Evolutionary conservation across 2,329 filamentous ascomycete species (phyloP).

Genomic region (Ophiostoma populinum): DNA sequence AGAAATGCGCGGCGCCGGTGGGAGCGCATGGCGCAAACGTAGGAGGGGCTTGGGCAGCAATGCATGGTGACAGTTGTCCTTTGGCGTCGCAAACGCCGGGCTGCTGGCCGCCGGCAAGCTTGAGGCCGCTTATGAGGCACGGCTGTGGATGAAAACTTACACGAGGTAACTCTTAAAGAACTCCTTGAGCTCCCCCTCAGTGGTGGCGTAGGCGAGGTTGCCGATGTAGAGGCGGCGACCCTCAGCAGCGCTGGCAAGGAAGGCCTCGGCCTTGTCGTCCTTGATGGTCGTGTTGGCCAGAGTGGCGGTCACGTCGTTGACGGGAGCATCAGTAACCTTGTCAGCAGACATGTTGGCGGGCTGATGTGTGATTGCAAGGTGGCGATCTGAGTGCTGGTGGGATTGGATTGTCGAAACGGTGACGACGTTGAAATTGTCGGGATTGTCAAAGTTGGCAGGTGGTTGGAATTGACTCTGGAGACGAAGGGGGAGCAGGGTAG

Average conservation of each 20-base stretch:
- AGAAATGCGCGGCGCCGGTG: too few species aligned
- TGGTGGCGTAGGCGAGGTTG: constrained; percentile 99
- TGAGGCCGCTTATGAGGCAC: too few species aligned
- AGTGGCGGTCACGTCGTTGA: constrained; percentile 62
- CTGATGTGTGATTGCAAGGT: too few species aligned
- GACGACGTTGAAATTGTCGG: constrained; percentile 26
- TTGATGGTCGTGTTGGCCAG: constrained; percentile 57
- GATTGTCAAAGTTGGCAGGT: constrained; percentile 12
- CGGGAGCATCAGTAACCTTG: constrained; percentile 38
- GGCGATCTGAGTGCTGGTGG: constrained; percentile 6
- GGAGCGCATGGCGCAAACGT: too few species aligned
- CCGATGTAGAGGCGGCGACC: constrained; percentile 99
- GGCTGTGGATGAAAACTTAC: constrained; percentile 43
- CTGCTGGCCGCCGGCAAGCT: not conserved
- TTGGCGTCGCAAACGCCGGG: not conserved
- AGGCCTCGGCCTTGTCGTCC: constrained; percentile 59
- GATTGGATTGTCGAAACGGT: constrained; percentile 1
- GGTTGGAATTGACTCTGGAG: constrained; percentile 46
- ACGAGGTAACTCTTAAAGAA: constrained; percentile 99
- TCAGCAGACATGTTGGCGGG: constrained; percentile 69
- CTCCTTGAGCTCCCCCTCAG: constrained; percentile 98
- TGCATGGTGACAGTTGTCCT: too few species aligned
- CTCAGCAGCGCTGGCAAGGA: constrained; percentile 93
- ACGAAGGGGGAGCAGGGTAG: constrained; percentile 63
- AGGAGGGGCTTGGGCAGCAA: too few species aligned